Conservation (phyloP, 2,329 filamentous ascomycete species). For the Trichoderma polysporum region DNA sequence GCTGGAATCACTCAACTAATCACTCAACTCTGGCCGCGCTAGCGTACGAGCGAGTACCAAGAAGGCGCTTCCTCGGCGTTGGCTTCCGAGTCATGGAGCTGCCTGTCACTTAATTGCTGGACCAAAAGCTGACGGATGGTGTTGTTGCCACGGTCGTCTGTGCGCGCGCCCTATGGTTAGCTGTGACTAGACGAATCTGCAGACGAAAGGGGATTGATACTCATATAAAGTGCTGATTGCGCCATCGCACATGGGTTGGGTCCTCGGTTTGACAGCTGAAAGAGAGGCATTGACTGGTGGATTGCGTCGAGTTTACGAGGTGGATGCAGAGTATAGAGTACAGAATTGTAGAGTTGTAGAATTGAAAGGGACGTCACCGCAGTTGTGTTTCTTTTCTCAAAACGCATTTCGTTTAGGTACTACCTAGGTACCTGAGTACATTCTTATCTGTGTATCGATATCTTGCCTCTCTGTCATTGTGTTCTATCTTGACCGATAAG, state of each 20-base stretch:
- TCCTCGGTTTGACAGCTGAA: background rate
- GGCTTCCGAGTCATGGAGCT: constrained; percentile 9
- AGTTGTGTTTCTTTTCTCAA: background rate
- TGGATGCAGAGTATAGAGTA: background rate
- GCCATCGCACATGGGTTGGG: background rate
- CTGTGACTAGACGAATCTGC: background rate
- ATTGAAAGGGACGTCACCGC: too few species aligned
- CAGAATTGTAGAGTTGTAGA: background rate
- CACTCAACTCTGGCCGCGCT: background rate
- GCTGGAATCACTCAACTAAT: background rate
- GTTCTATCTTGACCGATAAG: background rate
- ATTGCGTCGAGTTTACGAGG: background rate
- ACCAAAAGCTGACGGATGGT: constrained; percentile 8
- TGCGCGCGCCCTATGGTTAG: background rate
- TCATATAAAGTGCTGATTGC: constrained; percentile 3
- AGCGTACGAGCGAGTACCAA: background rate
- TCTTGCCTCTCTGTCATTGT: too few species aligned
- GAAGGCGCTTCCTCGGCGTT: constrained; percentile 12
- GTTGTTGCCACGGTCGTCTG: background rate
- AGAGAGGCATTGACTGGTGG: background rate
- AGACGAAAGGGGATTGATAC: background rate
- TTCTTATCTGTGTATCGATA: background rate
- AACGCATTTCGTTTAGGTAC: background rate
- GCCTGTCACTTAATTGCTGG: background rate
- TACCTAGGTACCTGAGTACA: too few species aligned